A percentile compares a stretch with the other conserved stretches of the same genome.
phyloP scores from a whole-genome alignment of 352 stramenopile species.

The Phytophthora citricola region DNA sequence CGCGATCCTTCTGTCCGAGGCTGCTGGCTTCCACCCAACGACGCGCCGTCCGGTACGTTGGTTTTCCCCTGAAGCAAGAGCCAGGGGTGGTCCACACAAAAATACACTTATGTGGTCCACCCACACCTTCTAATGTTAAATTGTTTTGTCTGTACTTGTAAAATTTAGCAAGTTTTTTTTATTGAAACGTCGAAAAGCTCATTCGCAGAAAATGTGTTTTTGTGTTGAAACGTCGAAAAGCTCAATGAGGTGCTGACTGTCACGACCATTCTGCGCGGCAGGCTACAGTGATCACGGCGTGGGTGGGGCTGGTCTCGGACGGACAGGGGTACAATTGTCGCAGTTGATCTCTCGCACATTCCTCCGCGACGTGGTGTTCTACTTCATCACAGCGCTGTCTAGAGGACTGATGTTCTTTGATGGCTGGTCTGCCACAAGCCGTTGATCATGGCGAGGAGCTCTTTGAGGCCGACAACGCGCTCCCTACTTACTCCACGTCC shows the following conservation, averaged over 20 bases:
- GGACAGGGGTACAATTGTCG: slow-evolving; percentile 32
- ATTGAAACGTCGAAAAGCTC: too few relatives aligned
- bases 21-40: slow-evolving; percentile 38
- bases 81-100: not conserved
- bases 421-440: slow-evolving; percentile 14
- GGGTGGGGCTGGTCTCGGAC: slow-evolving; percentile 41
- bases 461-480: slow-evolving; percentile 63
- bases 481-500: slow-evolving; percentile 57
- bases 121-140: too few relatives aligned
- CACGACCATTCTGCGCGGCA: too few relatives aligned
- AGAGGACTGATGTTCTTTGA: slow-evolving; percentile 75
- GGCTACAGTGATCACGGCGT: slow-evolving; percentile 79
- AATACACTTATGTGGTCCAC: too few relatives aligned
- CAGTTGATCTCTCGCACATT: slow-evolving; percentile 81
- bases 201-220: too few relatives aligned
- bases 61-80: slow-evolving; percentile 1
- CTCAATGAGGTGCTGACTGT: too few relatives aligned
- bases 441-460: slow-evolving; percentile 46
- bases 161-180: too few relatives aligned
- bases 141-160: too few relatives aligned
- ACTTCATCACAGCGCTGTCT: slow-evolving; percentile 70
- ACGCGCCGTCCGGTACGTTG: slow-evolving; percentile 21
- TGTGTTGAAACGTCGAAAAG: too few relatives aligned
- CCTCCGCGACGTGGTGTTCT: slow-evolving; percentile 77
- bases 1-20: slow-evolving; percentile 23